Evolutionary conservation across 306 rosid species (phyloP).

Genomic region (Begonia peltatifolia): DNA sequence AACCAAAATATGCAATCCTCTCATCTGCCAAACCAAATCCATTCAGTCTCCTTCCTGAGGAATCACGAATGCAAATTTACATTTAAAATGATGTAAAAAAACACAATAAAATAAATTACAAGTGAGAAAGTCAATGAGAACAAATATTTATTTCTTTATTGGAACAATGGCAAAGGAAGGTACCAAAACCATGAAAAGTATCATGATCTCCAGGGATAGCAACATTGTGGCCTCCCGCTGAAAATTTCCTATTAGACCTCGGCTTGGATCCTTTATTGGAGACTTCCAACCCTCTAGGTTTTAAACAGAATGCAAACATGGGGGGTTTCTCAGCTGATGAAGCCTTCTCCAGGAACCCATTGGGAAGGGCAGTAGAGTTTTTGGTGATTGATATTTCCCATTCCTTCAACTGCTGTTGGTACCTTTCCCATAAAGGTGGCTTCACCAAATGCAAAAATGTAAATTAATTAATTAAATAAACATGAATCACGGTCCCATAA

Average conservation of each 20-base stretch:
- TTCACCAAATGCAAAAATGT: conserved; percentile 8
- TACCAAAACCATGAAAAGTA: conserved; percentile 53
- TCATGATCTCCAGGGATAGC: conserved; percentile 45
- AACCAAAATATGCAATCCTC: conserved; percentile 39
- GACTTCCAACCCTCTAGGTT: conserved; percentile 87
- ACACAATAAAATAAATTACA: neutral
- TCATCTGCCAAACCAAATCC: conserved; percentile 53
- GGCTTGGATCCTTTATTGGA: conserved; percentile 67
- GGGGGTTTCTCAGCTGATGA: conserved; percentile 68
- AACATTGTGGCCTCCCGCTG: conserved; percentile 48
- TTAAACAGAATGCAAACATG: conserved; percentile 89
- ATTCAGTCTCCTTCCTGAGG: conserved; percentile 72
- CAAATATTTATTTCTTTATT: neutral
- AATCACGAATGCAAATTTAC: conserved; percentile 11
- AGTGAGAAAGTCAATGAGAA: neutral
- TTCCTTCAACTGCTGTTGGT: conserved; percentile 53
- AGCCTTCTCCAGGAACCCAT: conserved; percentile 38
- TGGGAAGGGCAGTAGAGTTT: conserved; percentile 19
- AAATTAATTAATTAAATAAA: too few species aligned
- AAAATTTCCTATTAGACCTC: conserved; percentile 63
- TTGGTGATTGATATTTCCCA: conserved; percentile 63
- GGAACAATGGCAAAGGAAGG: conserved; percentile 7
- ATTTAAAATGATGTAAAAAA: neutral
- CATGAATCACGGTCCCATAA: too few species aligned
- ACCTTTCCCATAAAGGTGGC: conserved; percentile 83